Evolutionary conservation across 2,329 filamentous ascomycete species (phyloP).

Genomic region (Penicillium sp.): DNA sequence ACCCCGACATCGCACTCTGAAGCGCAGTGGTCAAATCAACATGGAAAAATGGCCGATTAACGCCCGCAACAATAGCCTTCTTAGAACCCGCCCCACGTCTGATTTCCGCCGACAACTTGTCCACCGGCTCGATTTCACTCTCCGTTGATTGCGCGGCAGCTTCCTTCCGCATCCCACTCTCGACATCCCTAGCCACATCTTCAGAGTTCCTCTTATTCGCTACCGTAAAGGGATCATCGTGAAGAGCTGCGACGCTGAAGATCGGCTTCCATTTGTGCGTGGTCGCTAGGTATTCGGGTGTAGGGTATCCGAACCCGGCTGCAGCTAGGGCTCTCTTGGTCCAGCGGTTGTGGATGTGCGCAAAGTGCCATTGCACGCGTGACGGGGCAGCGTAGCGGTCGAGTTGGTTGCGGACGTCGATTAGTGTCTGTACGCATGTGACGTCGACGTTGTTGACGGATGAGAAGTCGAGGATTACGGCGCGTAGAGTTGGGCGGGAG

Average conservation of each 20-base stretch:
- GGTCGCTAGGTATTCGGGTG: not conserved
- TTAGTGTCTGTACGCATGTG: not conserved
- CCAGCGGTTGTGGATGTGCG: not conserved
- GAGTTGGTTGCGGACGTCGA: not conserved
- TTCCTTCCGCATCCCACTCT: not conserved
- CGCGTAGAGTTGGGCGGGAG: not conserved
- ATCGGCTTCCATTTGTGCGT: not conserved
- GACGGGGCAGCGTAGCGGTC: not conserved
- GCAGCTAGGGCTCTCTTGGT: not conserved
- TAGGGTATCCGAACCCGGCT: not conserved
- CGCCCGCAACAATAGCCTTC: not conserved
- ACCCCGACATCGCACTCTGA: not conserved
- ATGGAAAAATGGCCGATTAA: not conserved
- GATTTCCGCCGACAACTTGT: not conserved
- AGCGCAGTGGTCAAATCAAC: not conserved
- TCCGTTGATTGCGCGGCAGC: not conserved
- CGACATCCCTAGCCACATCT: not conserved
- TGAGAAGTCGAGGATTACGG: not conserved
- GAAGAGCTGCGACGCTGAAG: not conserved
- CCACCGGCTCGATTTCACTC: not conserved
- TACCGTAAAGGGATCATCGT: not conserved
- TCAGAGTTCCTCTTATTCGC: not conserved
- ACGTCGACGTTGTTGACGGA: not conserved
- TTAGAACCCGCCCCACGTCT: not conserved
- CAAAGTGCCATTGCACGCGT: not conserved